Base-by-base conservation (phyloP, 495 filamentous ascomycete species). In the Astrothelium subdiscretum region DNA sequence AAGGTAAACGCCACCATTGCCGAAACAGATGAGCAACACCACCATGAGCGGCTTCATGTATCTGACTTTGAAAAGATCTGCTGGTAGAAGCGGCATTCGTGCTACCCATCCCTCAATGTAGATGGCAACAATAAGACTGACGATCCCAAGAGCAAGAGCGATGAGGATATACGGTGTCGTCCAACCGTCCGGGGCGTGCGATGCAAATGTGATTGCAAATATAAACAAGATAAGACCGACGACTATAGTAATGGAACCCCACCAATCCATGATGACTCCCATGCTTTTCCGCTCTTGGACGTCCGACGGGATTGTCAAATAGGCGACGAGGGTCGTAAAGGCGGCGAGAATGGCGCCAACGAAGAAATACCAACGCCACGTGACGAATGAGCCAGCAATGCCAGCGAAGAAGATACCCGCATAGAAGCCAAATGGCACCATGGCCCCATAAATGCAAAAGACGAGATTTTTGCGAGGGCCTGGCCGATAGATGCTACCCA, bases 381-480 rank as follows among this genome's bases (percentile, higher is more conserved):
- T 75, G 0, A 84, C 70, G 57, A 80, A 86, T 63, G 90, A 77
- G 3, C 80, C 85, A 2, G 81, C 78, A 2, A 66, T 57, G 0
- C 90, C 91, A 5, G 89, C 88, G 58, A 91, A 82, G 70, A 94
- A 89, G 52, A 95, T 89, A 1, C 91, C 91, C 10, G 82, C 68
- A 66, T 89, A 95, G 75, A 95, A 95, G 0, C 91, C 91, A 0
- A 92, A 64, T 0, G 86, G 84, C 0, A 90, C 89, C 64, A 83
- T 84, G 0, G 86, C 87, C 1, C 90, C 88, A 71, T 92, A 95
- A 0, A 94, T 72, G 48, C 84, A 84, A 70, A 95, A 95, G 0
- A 94, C 82, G 15, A 94, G 65, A 67, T 95, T 96, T 75, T 95
- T 95, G 12, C 91, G 77, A 6, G 89, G 89, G 0, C 90, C 91